Conservation (phyloP, 202 grass and related monocot genomes). For the Elaeis oleifera region DNA sequence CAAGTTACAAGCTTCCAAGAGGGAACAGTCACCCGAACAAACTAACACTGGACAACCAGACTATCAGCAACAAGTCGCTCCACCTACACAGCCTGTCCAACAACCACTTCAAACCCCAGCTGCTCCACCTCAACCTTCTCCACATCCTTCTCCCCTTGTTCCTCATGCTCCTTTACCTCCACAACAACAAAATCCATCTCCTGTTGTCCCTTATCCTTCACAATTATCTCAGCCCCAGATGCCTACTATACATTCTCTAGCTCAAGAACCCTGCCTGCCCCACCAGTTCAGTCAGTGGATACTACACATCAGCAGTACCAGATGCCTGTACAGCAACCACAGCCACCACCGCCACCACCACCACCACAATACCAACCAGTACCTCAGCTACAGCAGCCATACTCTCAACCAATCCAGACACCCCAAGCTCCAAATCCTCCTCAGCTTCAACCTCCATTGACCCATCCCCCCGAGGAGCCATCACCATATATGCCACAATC, state of each 20-base stretch:
- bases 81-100: constrained; percentile 33
- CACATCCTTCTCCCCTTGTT: constrained; percentile 31
- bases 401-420: constrained; percentile 36
- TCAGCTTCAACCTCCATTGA: constrained; percentile 20
- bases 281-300: constrained; percentile 25
- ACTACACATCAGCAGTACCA: constrained; percentile 42
- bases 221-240: constrained; percentile 19
- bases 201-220: not conserved
- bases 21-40: constrained; percentile 39
- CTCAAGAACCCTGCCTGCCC: constrained; percentile 15
- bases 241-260: constrained; percentile 10
- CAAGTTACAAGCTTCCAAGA: constrained; percentile 49
- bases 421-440: constrained; percentile 33
- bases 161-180: not conserved
- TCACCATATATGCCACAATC: constrained; percentile 25
- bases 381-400: constrained; percentile 35
- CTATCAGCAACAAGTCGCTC: constrained; percentile 11
- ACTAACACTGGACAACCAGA: constrained; percentile 29
- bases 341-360: constrained; percentile 7
- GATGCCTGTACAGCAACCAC: constrained; percentile 17
- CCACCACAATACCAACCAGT: constrained; percentile 35
- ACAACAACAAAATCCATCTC: constrained; percentile 11
- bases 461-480: constrained; percentile 38
- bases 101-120: constrained; percentile 33
- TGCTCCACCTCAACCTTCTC: constrained; percentile 20